phyloP scores from a whole-genome alignment of 306 rosid genomes.

The Vachellia pachyceras region DNA sequence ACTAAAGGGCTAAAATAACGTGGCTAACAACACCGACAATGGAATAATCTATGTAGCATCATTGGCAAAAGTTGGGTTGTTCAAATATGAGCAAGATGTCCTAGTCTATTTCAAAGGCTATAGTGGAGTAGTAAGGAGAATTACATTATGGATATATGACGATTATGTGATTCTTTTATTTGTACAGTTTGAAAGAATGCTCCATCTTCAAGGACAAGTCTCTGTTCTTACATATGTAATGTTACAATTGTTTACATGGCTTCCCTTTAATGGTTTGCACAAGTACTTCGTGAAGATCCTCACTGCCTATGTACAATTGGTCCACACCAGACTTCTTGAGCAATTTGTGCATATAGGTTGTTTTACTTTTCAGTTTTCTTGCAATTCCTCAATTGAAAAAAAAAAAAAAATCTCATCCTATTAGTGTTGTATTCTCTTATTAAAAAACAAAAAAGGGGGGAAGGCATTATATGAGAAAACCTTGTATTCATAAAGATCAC shows the following conservation, averaged over 20 bases:
- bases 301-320: not conserved
- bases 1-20: not conserved
- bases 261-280: not conserved
- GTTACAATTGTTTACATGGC: not conserved
- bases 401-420: not conserved
- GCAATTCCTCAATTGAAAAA: not conserved
- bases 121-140: not conserved
- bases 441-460: not conserved
- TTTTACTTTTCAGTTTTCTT: not conserved
- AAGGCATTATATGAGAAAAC: slow-evolving; percentile 45
- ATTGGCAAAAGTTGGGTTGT: too few species aligned
- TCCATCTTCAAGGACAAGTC: not conserved
- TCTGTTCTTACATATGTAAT: too few species aligned
- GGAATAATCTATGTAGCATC: not conserved
- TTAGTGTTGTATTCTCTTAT: not conserved
- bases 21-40: not conserved
- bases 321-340: not conserved
- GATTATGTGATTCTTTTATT: not conserved
- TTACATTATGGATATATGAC: not conserved
- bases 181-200: not conserved
- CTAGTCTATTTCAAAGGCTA: not conserved
- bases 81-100: not conserved
- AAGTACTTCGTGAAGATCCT: not conserved
- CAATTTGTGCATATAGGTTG: not conserved
- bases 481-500: slow-evolving; percentile 98